phyloP scores from a whole-genome alignment of 2,329 filamentous ascomycete species.

The Aureobasidium sp. region DNA sequence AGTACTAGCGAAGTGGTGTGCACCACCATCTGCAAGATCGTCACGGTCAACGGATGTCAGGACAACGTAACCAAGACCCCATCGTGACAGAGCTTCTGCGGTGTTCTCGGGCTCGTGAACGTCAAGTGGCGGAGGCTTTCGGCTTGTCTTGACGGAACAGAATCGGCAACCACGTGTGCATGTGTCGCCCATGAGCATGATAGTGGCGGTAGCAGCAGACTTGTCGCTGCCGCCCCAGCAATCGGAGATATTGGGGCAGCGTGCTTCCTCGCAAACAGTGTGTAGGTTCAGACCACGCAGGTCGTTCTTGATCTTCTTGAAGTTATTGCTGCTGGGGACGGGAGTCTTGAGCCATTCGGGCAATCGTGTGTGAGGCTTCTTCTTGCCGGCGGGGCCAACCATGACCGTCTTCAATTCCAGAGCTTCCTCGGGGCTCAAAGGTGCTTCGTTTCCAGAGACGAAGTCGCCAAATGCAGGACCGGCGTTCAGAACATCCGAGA shows the following conservation, averaged over 20 bases:
- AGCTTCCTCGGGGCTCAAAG: constrained; percentile 41
- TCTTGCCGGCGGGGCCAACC: constrained; percentile 52
- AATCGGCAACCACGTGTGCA: constrained; percentile 95
- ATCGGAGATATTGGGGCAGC: constrained; percentile 94
- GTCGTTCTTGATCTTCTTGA: constrained; percentile 91
- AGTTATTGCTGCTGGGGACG: constrained; percentile 78
- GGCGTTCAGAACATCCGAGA: constrained; percentile 55
- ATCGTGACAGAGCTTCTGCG: constrained; percentile 81
- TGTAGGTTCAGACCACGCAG: constrained; percentile 81
- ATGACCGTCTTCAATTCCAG: constrained; percentile 54
- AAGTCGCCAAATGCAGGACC: constrained; percentile 60
- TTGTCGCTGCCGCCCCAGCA: constrained; percentile 94
- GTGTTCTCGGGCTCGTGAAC: constrained; percentile 96
- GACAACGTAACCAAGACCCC: constrained; percentile 94
- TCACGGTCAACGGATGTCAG: constrained; percentile 91
- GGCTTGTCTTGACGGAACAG: constrained; percentile 89
- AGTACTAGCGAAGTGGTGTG: constrained; percentile 84
- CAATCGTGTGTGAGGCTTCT: constrained; percentile 63
- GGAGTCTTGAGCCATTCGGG: constrained; percentile 95
- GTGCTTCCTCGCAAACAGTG: constrained; percentile 95
- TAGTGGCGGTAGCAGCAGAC: constrained; percentile 86
- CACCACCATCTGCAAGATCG: constrained; percentile 81
- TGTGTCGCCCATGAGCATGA: constrained; percentile 99
- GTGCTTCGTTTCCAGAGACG: constrained; percentile 38
- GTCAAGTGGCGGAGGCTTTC: constrained; percentile 70